A percentile compares a stretch with the other conserved stretches of the same genome.
Evolutionary conservation across 129 eudicot genomes (phyloP).

Genomic region (Scalesia atractyloides): DNA sequence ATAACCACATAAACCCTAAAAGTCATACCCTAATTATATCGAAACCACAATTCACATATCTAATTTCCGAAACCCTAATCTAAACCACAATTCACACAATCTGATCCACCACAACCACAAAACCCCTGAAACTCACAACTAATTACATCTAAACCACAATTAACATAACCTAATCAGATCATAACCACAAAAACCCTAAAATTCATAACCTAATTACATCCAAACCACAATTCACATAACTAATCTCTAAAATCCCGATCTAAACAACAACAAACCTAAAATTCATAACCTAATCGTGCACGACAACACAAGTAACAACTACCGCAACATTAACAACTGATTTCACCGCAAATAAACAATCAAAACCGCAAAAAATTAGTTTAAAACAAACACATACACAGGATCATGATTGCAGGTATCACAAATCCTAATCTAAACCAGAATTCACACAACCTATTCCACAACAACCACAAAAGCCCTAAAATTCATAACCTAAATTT

Average conservation of each 20-base stretch:
- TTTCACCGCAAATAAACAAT: neutral
- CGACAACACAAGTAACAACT: too few relatives aligned
- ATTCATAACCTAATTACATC: neutral
- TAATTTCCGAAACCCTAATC: neutral
- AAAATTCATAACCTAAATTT: neutral
- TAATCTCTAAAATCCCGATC: too few relatives aligned
- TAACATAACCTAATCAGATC: neutral
- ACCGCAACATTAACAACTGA: neutral
- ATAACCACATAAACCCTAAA: conserved; percentile 21
- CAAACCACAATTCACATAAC: neutral
- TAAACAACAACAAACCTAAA: conserved; percentile 22
- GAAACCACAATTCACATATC: too few relatives aligned
- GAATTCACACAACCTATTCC: neutral
- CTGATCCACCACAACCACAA: conserved; percentile 27
- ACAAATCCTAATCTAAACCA: neutral
- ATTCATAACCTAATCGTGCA: neutral
- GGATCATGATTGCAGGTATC: neutral
- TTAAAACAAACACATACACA: too few relatives aligned
- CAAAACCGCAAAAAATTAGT: neutral
- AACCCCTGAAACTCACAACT: conserved; percentile 12
- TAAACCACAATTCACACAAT: neutral
- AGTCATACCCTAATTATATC: neutral
- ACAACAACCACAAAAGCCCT: conserved; percentile 18
- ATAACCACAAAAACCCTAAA: conserved; percentile 19
- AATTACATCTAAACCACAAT: neutral